Conservation (phyloP, 805 yeast species). For the Schizosaccharomyces japonicus region DNA sequence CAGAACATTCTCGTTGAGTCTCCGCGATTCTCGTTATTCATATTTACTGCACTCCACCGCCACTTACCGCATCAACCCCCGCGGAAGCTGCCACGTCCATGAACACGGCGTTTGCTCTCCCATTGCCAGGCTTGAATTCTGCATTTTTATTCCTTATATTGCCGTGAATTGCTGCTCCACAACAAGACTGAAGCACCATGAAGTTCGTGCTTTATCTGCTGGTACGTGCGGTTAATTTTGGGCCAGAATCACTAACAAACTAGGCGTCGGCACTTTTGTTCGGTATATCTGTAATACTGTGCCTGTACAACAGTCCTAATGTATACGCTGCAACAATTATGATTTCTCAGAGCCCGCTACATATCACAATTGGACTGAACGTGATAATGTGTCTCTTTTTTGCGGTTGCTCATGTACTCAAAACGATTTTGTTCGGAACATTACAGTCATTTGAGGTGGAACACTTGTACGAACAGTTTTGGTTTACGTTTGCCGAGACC, state of each 20-base stretch:
- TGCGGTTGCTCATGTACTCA: slow-evolving; percentile 25
- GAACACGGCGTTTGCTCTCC: too few species aligned
- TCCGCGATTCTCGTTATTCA: too few species aligned
- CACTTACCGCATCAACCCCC: too few species aligned
- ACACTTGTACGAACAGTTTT: slow-evolving; percentile 41
- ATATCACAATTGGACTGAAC: slow-evolving; percentile 19
- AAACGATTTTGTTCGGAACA: slow-evolving; percentile 42
- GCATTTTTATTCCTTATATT: too few species aligned
- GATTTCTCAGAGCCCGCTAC: slow-evolving; percentile 10
- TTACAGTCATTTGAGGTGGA: slow-evolving; percentile 54
- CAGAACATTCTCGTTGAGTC: too few species aligned
- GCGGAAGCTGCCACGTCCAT: too few species aligned
- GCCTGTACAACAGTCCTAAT: slow-evolving; percentile 1
- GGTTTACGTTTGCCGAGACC: slow-evolving; percentile 35
- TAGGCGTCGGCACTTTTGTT: neutral
- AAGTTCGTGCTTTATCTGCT: slow-evolving; percentile 1
- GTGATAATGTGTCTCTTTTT: slow-evolving; percentile 13
- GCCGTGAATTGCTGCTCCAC: too few species aligned
- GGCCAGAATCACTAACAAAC: neutral
- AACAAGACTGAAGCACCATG: neutral
- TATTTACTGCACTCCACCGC: too few species aligned
- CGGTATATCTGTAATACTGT: neutral
- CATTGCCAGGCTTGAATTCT: too few species aligned
- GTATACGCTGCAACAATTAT: neutral
- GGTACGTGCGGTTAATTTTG: neutral